Base-by-base conservation (phyloP, 495 filamentous ascomycete genomes). In the Glarea lozoyensis region DNA sequence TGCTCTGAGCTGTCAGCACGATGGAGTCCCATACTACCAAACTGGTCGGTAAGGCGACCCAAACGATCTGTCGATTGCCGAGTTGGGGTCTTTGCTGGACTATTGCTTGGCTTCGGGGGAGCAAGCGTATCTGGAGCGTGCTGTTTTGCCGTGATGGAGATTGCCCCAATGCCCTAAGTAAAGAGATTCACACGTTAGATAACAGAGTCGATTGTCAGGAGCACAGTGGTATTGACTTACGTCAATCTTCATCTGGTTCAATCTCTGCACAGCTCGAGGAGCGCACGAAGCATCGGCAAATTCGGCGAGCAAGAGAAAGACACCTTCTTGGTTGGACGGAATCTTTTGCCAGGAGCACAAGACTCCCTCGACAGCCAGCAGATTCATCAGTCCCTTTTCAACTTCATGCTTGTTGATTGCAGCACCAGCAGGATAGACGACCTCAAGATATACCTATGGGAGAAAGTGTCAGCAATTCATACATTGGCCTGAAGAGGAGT, bases 1-100 rank as follows among this genome's bases (percentile, higher is more conserved):
- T n/a, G n/a, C n/a, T n/a, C n/a, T n/a, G n/a, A n/a, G n/a, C n/a
- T n/a, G n/a, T n/a, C n/a, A n/a, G n/a, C n/a, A n/a, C n/a, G n/a
- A n/a, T 34, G n/a, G 12, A 38, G 19, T 19, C 48, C 55, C 46
- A 63, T 42, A 43, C 48, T 48, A 21, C 48, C 49, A 16, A 63
- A 42, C n/a, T 45, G 39, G 15, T 48, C 33, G 10, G 43, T 30
- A 10, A 50, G 15, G n/a, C n/a, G n/a, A 19, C 25, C 21, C 10
- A 24, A 35, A 10, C 18, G 34, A 24, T 40, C 47, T 19, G 7
- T 16, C 7, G 31, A n/a, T 12, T 22, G 19, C 9, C 47, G 40
- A 34, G 42, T 45, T 16, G 47, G 47, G 5, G 47, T 50, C 11
- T 12, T 35, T 21, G 27, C 20, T 11, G 25, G 18, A n/a, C 20